Evolutionary conservation across 2,329 filamentous ascomycete genomes (phyloP), one percentile per base, ranked within the genome.

Genomic region (Rhynchosporium agropyri): DNA sequence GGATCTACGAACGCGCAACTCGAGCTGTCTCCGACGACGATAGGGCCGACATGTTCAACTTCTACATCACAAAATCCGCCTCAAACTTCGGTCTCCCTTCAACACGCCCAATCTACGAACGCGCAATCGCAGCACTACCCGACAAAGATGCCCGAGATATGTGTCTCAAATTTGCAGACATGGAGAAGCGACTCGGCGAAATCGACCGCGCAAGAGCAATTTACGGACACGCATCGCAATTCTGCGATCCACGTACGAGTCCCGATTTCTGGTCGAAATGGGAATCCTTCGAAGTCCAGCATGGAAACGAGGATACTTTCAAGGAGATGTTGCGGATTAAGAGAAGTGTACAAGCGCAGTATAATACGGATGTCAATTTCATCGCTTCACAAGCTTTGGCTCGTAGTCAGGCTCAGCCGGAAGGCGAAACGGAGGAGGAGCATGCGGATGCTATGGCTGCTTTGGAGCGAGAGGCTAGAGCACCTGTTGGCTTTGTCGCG

Each of bases 321-420:
- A 97, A 97, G 80, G 95, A 99, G 76, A 99, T 99, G 95, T 82
- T 98, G 66, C 89, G 95, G 36, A 92, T 99, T 81, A 99, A 98
- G 83, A 84, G 95, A 75, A 97, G 92, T 77, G 95, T 99, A 12
- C 92, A 97, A 77, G 94, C 95, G 59, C 58, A 97, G 79, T 99
- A 96, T 82, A 98, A 98, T 74, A 99, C 96, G 50, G 95, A 99
- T 74, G 94, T 99, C 81, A 96, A 93, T 76, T 99, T 97, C 74
- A 97, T 99, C 76, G 95, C 95, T 9, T 96, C 92, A 4, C 95
- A 99, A 76, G 95, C 95, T 31, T 82, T 99, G 69, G 92, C 92
- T 28, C 86, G 92, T 66, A 88, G 86, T 67, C 90, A 96, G 43
- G 75, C 84, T 9, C 57, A 58, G 15, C 57, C 50, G 61, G 79